Evolutionary conservation across 495 filamentous ascomycete genomes (phyloP).

Genomic region (Coniosporium apollinis): DNA sequence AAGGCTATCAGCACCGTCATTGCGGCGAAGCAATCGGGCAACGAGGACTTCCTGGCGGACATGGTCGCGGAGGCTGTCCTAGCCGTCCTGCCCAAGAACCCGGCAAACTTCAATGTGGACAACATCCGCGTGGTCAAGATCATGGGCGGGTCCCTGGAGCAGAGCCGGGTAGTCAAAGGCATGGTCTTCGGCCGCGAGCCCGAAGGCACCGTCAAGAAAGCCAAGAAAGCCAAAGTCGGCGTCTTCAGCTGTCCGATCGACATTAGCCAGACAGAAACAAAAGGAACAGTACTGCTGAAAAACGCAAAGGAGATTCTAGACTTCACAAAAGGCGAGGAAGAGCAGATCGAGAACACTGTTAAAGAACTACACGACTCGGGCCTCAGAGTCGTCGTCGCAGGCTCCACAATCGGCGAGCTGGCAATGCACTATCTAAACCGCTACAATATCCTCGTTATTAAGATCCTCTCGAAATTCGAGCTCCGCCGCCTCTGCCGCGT

Average conservation of each 20-base stretch:
- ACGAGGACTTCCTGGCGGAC: conserved; percentile 68
- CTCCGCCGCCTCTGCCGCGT: conserved; percentile 85
- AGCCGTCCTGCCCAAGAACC: conserved; percentile 89
- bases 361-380: conserved; percentile 94
- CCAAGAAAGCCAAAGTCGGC: conserved; percentile 81
- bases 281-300: conserved; percentile 96
- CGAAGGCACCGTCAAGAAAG: conserved; percentile 71
- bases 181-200: conserved; percentile 97
- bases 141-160: conserved; percentile 89
- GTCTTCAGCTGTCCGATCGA: conserved; percentile 96
- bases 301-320: conserved; percentile 97
- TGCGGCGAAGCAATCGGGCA: conserved; percentile 90
- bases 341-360: conserved; percentile 71
- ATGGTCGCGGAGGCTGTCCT: conserved; percentile 89
- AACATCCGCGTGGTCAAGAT: conserved; percentile 99
- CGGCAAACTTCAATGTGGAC: conserved; percentile 98
- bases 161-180: conserved; percentile 87
- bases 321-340: conserved; percentile 94
- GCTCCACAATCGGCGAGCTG: conserved; percentile 82
- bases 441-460: conserved; percentile 88
- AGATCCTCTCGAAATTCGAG: conserved; percentile 97
- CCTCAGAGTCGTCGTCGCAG: conserved; percentile 77
- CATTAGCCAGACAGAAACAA: conserved; percentile 92
- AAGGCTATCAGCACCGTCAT: conserved; percentile 94
- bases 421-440: conserved; percentile 97